These are phyloP conservation scores for Tolypocladium paradoxum DNA, from an alignment of 2,329 filamentous ascomycete species.

Conservation along the genomic window DNA sequence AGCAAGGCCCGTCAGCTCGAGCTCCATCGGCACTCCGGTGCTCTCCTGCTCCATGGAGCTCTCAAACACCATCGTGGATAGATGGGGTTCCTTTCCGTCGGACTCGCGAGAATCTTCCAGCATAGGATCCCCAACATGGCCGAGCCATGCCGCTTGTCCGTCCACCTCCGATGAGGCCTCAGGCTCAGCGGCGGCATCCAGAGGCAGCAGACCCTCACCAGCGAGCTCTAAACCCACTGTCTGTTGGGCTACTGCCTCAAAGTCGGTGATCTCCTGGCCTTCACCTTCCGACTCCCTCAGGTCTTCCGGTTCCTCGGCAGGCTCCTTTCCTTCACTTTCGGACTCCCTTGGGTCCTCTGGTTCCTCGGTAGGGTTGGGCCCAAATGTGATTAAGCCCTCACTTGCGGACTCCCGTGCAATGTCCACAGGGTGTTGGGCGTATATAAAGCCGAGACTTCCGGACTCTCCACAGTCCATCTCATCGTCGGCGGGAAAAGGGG, in stretches of 20 bases:
- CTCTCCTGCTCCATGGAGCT: neutral
- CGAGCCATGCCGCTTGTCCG: neutral
- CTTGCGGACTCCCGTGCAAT: too few relatives aligned
- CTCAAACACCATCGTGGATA: constrained; percentile 1
- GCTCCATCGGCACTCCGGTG: neutral
- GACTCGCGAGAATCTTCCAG: neutral
- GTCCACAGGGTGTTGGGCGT: neutral
- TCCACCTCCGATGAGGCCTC: neutral
- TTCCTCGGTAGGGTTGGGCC: neutral
- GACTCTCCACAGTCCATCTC: neutral
- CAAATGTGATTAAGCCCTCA: too few relatives aligned
- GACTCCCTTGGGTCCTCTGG: neutral
- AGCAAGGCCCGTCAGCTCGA: neutral
- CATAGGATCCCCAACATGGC: neutral
- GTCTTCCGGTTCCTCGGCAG: neutral
- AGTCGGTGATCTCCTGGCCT: neutral
- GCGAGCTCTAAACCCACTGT: neutral
- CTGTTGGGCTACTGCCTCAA: neutral
- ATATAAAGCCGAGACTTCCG: too few relatives aligned
- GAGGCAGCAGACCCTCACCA: neutral
- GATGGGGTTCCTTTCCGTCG: neutral
- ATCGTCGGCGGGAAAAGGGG: neutral
- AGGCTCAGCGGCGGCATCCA: neutral
- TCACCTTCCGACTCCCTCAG: neutral
- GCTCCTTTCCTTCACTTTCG: neutral